A percentile compares a stretch with the other conserved stretches of the same genome.
These are phyloP conservation scores for Chrysanthemum makinoi DNA, from an alignment of 129 eudicot genomes.

Conservation along the genomic window DNA sequence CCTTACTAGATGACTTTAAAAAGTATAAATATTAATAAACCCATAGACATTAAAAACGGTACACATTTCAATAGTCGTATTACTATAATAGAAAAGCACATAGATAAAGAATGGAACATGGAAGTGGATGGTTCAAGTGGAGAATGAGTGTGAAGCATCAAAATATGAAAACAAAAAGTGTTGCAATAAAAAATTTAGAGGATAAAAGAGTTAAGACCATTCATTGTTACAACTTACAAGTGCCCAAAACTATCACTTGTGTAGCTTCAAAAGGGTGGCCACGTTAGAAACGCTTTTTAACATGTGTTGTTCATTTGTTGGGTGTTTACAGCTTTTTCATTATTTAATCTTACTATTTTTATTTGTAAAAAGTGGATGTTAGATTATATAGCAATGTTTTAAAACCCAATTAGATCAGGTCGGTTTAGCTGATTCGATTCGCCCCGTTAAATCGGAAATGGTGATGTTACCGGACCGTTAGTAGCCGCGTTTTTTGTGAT, in stretches of 20 bases:
- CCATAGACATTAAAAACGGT: too few species aligned
- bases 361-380: too few species aligned
- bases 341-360: too few species aligned
- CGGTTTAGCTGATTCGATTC: too few species aligned
- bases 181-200: slow-evolving; percentile 4
- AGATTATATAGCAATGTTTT: too few species aligned
- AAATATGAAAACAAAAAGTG: background rate
- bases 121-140: background rate
- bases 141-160: slow-evolving; percentile 1
- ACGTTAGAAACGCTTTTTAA: background rate
- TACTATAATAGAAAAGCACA: background rate
- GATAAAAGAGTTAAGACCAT: background rate
- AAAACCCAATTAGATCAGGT: too few species aligned
- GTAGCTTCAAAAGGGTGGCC: background rate
- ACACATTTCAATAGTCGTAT: too few species aligned
- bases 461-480: too few species aligned
- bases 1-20: too few species aligned
- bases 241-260: slow-evolving; percentile 3
- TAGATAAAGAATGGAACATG: background rate
- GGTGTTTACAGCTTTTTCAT: background rate
- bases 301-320: background rate
- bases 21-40: too few species aligned
- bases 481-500: too few species aligned
- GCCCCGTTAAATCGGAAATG: too few species aligned
- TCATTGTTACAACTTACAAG: background rate